Evolutionary conservation across 106 monocot species (phyloP), one percentile per base, ranked within the genome.

Genomic region (Posidonia australis): DNA sequence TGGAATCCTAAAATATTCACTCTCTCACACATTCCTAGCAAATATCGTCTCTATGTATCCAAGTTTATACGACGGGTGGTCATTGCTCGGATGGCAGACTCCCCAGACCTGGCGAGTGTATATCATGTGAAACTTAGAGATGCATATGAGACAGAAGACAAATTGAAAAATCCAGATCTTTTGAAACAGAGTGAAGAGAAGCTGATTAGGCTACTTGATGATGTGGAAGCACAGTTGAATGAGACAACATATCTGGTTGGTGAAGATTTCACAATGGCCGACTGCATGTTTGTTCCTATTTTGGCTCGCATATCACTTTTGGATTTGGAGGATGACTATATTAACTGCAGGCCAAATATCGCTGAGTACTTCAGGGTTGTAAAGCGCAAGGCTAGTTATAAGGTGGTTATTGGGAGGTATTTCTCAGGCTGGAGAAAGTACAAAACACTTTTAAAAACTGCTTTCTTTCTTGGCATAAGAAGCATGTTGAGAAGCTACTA

Each of bases 1-100:
- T 98, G 96, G 90, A 77, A 79, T 68, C 84, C 96, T 19, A 98
- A 83, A 71, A 66, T 85, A 19, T 98, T 98, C 78, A 90, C 90
- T 22, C 84, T 98, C 23, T 56, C 78, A 21, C 80, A 87, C 32
- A 67, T 87, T 58, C 87, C 86, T 17, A 28, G 60, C 9, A 98
- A 85, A 25, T 83, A 87, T 54, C 78, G 90, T 1, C 51, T 67
- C 6, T 98, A 87, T 53, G 82, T 98, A 20, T 84, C 90, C 44
- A 84, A 68, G 71, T 90, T 98, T 67, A 53, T 85, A 22, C 68
- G 84, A 44, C 76, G 87, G 11, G 96, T 90, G 9, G 65, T 87
- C 51, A 98, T 98, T 74, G 78, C 96, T 58, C 77, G 96, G 58
- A 96, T 98, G 96, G 70, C 87, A 0, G 87, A 98, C 27, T 72